Base-by-base conservation (phyloP, 2,329 filamentous ascomycete genomes). In the Alternaria ventricosa region DNA sequence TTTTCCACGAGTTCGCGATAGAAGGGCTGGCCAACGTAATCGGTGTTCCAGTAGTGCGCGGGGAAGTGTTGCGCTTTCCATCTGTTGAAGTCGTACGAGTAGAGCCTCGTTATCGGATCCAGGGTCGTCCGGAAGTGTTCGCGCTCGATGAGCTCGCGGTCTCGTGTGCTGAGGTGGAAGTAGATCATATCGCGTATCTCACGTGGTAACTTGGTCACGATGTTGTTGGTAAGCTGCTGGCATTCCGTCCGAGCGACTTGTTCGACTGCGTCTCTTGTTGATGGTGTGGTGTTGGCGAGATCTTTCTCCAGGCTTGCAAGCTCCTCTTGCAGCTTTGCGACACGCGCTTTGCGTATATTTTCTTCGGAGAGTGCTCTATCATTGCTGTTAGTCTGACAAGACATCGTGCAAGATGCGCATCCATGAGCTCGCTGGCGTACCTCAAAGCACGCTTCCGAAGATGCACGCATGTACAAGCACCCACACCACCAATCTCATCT, bases 141-240 rank as follows among this genome's bases (percentile, higher is more conserved):
- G 49, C 68, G 66, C 22, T 67, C 64, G 18, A 73, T 69, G 23
- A 57, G 49, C 25, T 70, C 63, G 30, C 57, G 27, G 8, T 25
- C 18, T 5, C 59, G 60, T 5, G 58, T 66, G n/a, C 57, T 66
- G 25, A 73, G 65, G 13, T 71, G 58, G 1, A 57, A 27, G 41
- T 65, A 71, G 4, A 73, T 64, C 65, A 71, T 72, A n/a, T 72
- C 69, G 8, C 70, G 69, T 3, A 71, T 33, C 33, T 71, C 68
- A 10, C 67, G 61, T 1, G 68, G 68, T 6, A 71, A n/a, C n/a
- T 28, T 65, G 46, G 20, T 47, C 18, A 63, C 36, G 20, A 73
- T 27, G 1, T 44, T 27, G 12, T 58, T 53, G 5, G 62, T 64
- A 6, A 73, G 51, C 3, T 58, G 28, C 3, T 54, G 44, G 43